phyloP scores from a whole-genome alignment of 108 stramenopile genomes.

The Cyclotella sp. region DNA sequence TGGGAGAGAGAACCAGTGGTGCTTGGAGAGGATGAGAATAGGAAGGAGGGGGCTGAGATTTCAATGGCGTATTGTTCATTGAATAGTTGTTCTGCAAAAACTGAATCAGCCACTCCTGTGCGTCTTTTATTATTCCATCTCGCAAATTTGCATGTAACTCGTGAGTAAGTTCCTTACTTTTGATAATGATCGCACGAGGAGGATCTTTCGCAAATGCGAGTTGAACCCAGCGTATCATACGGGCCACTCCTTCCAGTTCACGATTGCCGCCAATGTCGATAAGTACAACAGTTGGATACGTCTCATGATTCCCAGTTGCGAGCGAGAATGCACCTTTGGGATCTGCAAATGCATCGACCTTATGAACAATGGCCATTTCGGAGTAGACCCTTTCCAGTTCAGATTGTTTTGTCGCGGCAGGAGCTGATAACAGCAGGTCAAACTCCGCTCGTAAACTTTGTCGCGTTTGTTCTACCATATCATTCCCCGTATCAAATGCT shows the following conservation, averaged over 20 bases:
- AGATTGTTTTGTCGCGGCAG: neutral
- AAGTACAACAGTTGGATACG: conserved; percentile 58
- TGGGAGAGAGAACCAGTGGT: conserved; percentile 66
- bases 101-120: conserved; percentile 37
- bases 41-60: conserved; percentile 30
- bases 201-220: conserved; percentile 32
- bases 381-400: conserved; percentile 19
- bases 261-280: conserved; percentile 91
- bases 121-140: conserved; percentile 29
- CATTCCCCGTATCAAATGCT: conserved; percentile 77
- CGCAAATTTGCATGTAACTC: conserved; percentile 27
- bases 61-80: neutral
- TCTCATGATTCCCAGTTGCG: conserved; percentile 7
- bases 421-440: conserved; percentile 1
- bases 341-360: conserved; percentile 72
- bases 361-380: conserved; percentile 27
- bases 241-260: conserved; percentile 59
- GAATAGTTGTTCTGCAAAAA: conserved; percentile 18
- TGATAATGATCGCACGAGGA: conserved; percentile 69
- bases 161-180: conserved; percentile 69
- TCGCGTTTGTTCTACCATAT: conserved; percentile 62
- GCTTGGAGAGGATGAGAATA: conserved; percentile 76
- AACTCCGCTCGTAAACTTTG: conserved; percentile 17
- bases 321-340: conserved; percentile 58
- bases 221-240: conserved; percentile 77